Evolutionary conservation across 2,329 filamentous ascomycete genomes (phyloP).

Genomic region (Penicillium sp.): DNA sequence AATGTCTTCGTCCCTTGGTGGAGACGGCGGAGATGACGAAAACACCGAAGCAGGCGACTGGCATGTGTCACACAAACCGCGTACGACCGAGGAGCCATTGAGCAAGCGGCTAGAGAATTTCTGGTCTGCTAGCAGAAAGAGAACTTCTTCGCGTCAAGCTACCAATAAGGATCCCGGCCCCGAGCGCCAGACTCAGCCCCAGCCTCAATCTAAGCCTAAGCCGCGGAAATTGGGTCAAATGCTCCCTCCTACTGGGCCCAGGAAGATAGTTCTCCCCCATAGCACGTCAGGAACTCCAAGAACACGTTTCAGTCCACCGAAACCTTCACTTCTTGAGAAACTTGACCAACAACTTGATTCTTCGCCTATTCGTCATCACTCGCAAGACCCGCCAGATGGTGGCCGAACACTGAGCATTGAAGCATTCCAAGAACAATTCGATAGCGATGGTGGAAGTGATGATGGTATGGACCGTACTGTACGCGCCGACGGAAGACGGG

Average conservation of each 20-base stretch:
- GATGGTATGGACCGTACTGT: slow-evolving; percentile 25
- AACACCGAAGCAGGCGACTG: slow-evolving; percentile 31
- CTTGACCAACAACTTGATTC: slow-evolving; percentile 38
- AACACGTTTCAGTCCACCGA: slow-evolving; percentile 42
- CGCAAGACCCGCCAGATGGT: slow-evolving; percentile 31
- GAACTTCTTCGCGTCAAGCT: slow-evolving; percentile 8
- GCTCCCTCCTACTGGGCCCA: slow-evolving; percentile 25
- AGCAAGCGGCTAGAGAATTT: slow-evolving; percentile 42
- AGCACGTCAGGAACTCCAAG: slow-evolving; percentile 38
- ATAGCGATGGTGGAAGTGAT: slow-evolving; percentile 20
- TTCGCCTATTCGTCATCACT: slow-evolving; percentile 36
- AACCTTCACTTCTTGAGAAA: slow-evolving; percentile 41
- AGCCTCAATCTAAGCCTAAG: slow-evolving; percentile 3
- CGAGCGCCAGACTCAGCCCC: neutral
- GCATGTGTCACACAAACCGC: slow-evolving; percentile 30
- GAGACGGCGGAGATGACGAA: slow-evolving; percentile 32
- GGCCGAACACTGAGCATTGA: slow-evolving; percentile 21
- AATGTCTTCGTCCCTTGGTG: slow-evolving; percentile 29
- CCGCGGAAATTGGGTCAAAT: slow-evolving; percentile 27
- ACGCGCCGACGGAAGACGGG: slow-evolving; percentile 21
- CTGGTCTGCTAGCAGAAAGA: slow-evolving; percentile 36
- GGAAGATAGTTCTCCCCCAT: slow-evolving; percentile 36
- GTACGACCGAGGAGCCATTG: slow-evolving; percentile 32
- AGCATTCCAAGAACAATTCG: slow-evolving; percentile 20
- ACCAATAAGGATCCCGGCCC: slow-evolving; percentile 1